A percentile compares a stretch with the other conserved stretches of the same genome.
Evolutionary conservation across 768 basidiomycete genomes (phyloP).

Genomic region (Suillus spraguei): DNA sequence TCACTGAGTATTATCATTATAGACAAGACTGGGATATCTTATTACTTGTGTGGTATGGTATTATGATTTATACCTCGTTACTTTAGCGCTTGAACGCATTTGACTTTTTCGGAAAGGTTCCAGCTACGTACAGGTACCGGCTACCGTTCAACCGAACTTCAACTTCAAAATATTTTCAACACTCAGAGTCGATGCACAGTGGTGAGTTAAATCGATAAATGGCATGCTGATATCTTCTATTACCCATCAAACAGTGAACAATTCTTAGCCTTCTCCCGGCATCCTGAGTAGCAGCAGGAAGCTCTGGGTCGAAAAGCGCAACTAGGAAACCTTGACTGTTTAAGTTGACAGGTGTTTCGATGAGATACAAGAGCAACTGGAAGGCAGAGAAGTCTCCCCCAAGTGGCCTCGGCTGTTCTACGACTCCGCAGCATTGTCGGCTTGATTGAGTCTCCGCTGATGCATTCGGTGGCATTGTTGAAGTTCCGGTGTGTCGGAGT

Average conservation of each 20-base stretch:
- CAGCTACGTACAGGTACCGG: not conserved
- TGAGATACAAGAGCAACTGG: not conserved
- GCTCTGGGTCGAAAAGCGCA: not conserved
- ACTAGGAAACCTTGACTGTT: not conserved
- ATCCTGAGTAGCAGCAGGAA: not conserved
- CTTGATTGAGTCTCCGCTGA: too few species aligned
- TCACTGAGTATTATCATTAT: not conserved
- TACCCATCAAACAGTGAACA: not conserved
- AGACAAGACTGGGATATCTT: not conserved
- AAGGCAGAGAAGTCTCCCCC: not conserved
- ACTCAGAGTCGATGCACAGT: too few species aligned
- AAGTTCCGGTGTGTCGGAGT: too few species aligned
- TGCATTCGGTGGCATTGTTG: too few species aligned
- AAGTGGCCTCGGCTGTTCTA: not conserved
- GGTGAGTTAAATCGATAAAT: not conserved
- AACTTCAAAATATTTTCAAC: not conserved
- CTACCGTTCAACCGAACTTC: too few species aligned
- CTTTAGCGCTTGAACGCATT: not conserved
- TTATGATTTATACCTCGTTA: constrained; percentile 3
- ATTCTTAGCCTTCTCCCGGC: not conserved
- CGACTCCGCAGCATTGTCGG: too few species aligned
- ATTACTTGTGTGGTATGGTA: not conserved
- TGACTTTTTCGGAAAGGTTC: not conserved
- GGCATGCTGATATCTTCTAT: not conserved
- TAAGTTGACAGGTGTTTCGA: not conserved